Evolutionary conservation across 495 filamentous ascomycete genomes (phyloP).

Genomic region (Staphylotrichum tortipilum): DNA sequence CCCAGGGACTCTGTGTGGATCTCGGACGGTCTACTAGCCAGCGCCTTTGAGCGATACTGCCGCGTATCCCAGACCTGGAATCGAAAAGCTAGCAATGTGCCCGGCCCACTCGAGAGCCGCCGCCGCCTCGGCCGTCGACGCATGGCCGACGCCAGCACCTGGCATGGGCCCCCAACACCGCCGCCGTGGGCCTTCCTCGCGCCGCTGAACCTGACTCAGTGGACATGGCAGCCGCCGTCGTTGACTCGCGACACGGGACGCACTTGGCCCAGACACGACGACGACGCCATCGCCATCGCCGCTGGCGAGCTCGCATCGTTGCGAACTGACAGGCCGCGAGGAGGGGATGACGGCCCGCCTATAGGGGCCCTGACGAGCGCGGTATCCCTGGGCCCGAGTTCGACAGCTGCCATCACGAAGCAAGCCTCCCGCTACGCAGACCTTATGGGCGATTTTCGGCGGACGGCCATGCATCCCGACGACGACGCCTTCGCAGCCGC

Average conservation of each 20-base stretch:
- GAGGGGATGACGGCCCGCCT: background rate
- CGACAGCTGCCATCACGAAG: background rate
- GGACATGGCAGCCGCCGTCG: constrained; percentile 43
- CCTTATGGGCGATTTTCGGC: constrained; percentile 6
- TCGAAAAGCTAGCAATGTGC: constrained; percentile 24
- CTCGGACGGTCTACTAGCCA: constrained; percentile 32
- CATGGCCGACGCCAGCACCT: constrained; percentile 36
- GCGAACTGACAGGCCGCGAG: background rate
- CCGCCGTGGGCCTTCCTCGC: constrained; percentile 34
- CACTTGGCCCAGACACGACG: background rate
- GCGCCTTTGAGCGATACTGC: constrained; percentile 35
- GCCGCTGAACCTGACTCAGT: constrained; percentile 34
- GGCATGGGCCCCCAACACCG: constrained; percentile 27
- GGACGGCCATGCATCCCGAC: background rate
- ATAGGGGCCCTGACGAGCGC: background rate
- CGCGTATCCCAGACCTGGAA: constrained; percentile 17
- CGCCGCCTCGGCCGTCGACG: constrained; percentile 44
- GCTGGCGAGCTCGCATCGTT: background rate
- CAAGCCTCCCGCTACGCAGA: background rate
- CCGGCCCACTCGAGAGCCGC: constrained; percentile 45
- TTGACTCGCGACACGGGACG: background rate
- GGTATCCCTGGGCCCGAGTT: background rate
- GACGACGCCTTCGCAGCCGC: background rate
- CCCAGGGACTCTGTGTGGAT: constrained; percentile 36
- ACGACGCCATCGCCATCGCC: background rate